phyloP scores from a whole-genome alignment of 164 flowering plant genomes.

The Amborella trichopoda region DNA sequence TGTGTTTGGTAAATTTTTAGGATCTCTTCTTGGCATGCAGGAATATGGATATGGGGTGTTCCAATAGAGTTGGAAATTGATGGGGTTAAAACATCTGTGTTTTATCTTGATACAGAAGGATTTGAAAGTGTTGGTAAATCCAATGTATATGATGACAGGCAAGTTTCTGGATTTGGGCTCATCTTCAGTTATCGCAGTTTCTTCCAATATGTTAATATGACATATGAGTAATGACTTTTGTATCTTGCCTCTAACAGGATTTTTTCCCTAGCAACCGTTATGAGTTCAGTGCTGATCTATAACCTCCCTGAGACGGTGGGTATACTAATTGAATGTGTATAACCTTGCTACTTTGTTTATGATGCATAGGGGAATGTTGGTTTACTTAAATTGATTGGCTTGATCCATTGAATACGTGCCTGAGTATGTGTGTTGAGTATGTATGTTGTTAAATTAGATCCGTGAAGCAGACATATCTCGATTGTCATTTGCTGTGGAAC shows the following conservation, averaged over 20 bases:
- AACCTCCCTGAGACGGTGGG: constrained; percentile 96
- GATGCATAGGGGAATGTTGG: too few species aligned
- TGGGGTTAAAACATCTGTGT: constrained; percentile 79
- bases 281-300: constrained; percentile 97
- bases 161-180: constrained; percentile 6
- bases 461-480: constrained; percentile 99
- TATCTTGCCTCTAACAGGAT: too few species aligned
- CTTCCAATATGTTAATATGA: too few species aligned
- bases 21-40: too few species aligned
- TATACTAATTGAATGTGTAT: constrained; percentile 4
- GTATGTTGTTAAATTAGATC: constrained; percentile 33
- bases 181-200: too few species aligned
- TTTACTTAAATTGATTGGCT: too few species aligned
- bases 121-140: constrained; percentile 99
- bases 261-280: constrained; percentile 87
- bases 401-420: too few species aligned
- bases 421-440: constrained; percentile 1
- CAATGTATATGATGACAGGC: constrained; percentile 98
- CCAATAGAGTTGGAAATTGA: constrained; percentile 64
- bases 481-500: constrained; percentile 96
- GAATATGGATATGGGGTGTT: constrained; percentile 97
- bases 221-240: too few species aligned
- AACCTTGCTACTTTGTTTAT: too few species aligned
- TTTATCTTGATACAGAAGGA: constrained; percentile 97
- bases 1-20: too few species aligned